Evolutionary conservation across 371 early-diverging fungal genomes (phyloP).

Genomic region (Mucor circinelloides): DNA sequence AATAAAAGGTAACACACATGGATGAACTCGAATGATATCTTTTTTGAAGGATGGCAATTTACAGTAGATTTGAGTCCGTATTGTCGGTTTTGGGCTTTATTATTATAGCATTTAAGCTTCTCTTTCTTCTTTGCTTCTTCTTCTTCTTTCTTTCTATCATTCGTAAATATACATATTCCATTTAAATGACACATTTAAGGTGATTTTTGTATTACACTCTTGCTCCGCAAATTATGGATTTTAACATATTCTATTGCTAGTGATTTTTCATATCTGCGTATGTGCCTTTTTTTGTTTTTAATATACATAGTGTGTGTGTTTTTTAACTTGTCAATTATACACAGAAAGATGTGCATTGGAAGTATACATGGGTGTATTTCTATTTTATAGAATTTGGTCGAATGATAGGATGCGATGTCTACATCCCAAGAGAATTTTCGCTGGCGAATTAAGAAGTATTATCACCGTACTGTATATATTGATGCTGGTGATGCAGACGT

Average conservation of each 20-base stretch:
- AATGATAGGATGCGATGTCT: constrained; percentile 45
- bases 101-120: background rate
- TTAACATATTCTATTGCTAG: constrained; percentile 1
- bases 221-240: no score
- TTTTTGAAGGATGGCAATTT: background rate
- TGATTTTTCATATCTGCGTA: constrained; percentile 43
- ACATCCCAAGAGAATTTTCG: constrained; percentile 32
- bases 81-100: background rate
- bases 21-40: background rate
- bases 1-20: background rate
- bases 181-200: background rate
- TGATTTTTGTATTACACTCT: background rate
- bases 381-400: constrained; percentile 33
- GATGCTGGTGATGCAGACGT: constrained; percentile 42
- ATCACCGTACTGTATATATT: constrained; percentile 43
- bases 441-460: constrained; percentile 49
- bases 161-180: background rate
- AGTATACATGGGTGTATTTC: constrained; percentile 32
- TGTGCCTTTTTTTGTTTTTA: background rate
- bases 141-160: background rate
- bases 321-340: background rate
- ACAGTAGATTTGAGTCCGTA: background rate
- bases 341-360: constrained; percentile 40
- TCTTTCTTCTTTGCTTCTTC: background rate
- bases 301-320: background rate